Base-by-base conservation (phyloP, 2,329 filamentous ascomycete genomes). In the Arthrinium phaeospermum region DNA sequence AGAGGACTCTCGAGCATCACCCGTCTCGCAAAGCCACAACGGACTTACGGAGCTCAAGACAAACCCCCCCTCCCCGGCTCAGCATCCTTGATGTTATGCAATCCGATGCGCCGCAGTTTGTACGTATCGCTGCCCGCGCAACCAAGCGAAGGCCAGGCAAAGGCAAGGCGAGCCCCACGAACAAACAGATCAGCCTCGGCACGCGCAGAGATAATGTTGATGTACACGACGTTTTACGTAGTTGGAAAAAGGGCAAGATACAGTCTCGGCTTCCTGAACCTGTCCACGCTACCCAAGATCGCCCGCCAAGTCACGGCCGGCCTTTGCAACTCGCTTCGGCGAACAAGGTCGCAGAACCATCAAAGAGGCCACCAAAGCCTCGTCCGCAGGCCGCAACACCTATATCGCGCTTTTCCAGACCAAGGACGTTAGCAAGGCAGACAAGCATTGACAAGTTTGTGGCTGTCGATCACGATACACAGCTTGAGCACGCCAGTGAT, bases 61-160 rank as follows among this genome's bases (percentile, higher is more conserved):
- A 64, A 8, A 37, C 34, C n/a, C 19, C 53, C 41, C 67, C 86
- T n/a, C 88, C 88, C 4, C 80, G 79, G 27, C 83, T 92, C 27
- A 87, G 90, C 75, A 91, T 92, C 71, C 78, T 92, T n/a, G 90
- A 92, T 79, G 86, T 91, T 30, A 83, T 88, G 64, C 86, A 87
- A 73, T 78, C 82, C 1, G 77, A 83, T 72, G 88, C 89, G 0
- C 91, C 91, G 1, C 80, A 79, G 1, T 92, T 92, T 74, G 81
- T 92, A 46, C 89, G 85, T 73, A 85, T 92, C 76, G 91, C 91
- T 69, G 90, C 89, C 61, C 88, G 91, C 22, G 85, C 88, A 70
- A 89, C 86, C 4, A 86, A 82, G 71, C 83, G 80, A 70, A 85
- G 84, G 46, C 77, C 74, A 37, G 83, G 85, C 16, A 82, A 86